phyloP scores from a whole-genome alignment of 2,329 filamentous ascomycete genomes.

The Fusarium domesticum region DNA sequence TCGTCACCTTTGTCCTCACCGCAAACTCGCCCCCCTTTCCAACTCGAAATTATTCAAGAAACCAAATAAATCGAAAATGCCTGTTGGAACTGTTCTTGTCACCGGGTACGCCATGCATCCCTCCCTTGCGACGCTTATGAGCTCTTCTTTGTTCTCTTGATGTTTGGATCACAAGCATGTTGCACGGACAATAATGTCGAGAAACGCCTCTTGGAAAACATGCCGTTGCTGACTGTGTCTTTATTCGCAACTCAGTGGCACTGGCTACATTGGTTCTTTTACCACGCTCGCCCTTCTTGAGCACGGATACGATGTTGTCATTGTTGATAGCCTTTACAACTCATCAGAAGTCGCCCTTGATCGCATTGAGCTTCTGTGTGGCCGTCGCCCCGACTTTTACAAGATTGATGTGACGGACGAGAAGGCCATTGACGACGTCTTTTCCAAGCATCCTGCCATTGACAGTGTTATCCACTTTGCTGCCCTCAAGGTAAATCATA shows the following conservation, averaged over 20 bases:
- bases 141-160: constrained; percentile 1
- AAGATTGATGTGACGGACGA: constrained; percentile 87
- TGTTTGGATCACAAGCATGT: background rate
- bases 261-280: constrained; percentile 98
- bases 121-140: constrained; percentile 16
- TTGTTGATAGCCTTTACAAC: constrained; percentile 96
- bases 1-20: constrained; percentile 16
- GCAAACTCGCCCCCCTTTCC: constrained; percentile 10
- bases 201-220: background rate
- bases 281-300: constrained; percentile 88
- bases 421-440: constrained; percentile 78
- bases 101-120: constrained; percentile 64
- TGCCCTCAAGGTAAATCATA: constrained; percentile 73
- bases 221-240: constrained; percentile 23
- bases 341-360: constrained; percentile 88
- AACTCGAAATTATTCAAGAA: constrained; percentile 1
- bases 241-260: constrained; percentile 62
- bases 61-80: constrained; percentile 52
- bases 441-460: constrained; percentile 84
- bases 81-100: constrained; percentile 83
- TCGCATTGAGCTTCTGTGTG: constrained; percentile 90
- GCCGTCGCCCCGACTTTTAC: constrained; percentile 82
- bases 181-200: background rate
- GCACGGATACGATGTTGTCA: constrained; percentile 93
- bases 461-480: constrained; percentile 99